Conservation (phyloP, 2,329 filamentous ascomycete species). For the Alternaria postmessia region DNA sequence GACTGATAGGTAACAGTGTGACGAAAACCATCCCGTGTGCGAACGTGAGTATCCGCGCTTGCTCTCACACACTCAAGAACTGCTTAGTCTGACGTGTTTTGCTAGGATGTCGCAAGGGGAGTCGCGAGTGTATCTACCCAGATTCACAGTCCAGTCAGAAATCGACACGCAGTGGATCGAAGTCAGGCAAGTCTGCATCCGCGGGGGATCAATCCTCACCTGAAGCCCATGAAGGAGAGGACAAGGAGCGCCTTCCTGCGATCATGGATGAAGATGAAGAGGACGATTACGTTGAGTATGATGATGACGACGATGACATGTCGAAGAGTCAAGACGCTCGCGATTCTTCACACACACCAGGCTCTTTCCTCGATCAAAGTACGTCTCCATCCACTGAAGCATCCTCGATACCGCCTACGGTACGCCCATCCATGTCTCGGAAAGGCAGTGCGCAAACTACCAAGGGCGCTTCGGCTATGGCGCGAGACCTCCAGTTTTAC, state of each 20-base stretch:
- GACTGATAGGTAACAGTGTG: slow-evolving; percentile 69
- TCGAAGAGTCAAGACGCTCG: slow-evolving; percentile 38
- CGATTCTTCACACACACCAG: slow-evolving; percentile 51
- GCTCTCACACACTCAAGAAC: slow-evolving; percentile 11
- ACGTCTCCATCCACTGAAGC: slow-evolving; percentile 62
- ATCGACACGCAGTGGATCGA: slow-evolving; percentile 57
- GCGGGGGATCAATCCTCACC: slow-evolving; percentile 61
- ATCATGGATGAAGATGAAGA: slow-evolving; percentile 59
- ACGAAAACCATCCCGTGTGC: slow-evolving; percentile 86
- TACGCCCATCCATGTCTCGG: slow-evolving; percentile 44
- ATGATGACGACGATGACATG: slow-evolving; percentile 31
- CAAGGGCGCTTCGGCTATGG: slow-evolving; percentile 50
- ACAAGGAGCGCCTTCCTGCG: slow-evolving; percentile 50
- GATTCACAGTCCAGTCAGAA: slow-evolving; percentile 67
- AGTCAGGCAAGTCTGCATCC: slow-evolving; percentile 53
- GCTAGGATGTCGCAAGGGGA: slow-evolving; percentile 86
- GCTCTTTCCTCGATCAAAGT: slow-evolving; percentile 55
- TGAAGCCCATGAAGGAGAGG: slow-evolving; percentile 57
- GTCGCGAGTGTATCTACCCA: slow-evolving; percentile 89
- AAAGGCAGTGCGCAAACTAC: slow-evolving; percentile 42
- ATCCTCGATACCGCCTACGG: slow-evolving; percentile 45
- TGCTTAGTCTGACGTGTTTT: slow-evolving; percentile 23
- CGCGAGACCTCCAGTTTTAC: slow-evolving; percentile 78
- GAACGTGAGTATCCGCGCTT: slow-evolving; percentile 64
- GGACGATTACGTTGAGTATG: slow-evolving; percentile 47